Percentiles rank a stretch among this genome's conserved stretches.
Conservation (phyloP, 495 filamentous ascomycete genomes). For the Penicillium ucsense region DNA sequence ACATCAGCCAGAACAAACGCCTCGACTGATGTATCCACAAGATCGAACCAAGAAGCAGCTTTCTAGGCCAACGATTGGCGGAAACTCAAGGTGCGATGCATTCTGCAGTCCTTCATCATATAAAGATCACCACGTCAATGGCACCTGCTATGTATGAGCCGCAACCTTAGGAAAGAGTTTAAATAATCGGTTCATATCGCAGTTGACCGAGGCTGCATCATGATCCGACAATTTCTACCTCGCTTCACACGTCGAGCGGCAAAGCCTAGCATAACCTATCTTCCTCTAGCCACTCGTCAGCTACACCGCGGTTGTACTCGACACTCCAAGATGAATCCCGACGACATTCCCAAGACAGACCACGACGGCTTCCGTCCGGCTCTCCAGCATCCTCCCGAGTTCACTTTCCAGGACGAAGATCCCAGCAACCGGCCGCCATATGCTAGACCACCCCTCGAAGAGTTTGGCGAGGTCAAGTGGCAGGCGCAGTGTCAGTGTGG, state of each 20-base stretch:
- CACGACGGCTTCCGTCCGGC: not conserved
- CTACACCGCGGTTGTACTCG: not conserved
- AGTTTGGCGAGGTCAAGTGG: conserved; percentile 56
- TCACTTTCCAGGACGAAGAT: conserved; percentile 20
- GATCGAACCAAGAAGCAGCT: too few species aligned
- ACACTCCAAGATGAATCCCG: not conserved
- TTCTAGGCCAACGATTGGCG: too few species aligned
- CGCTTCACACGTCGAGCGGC: not conserved
- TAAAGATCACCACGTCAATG: too few species aligned
- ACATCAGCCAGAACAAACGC: too few species aligned
- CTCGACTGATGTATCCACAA: too few species aligned
- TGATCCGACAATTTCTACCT: not conserved
- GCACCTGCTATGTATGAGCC: too few species aligned
- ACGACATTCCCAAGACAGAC: too few species aligned
- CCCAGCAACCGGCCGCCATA: conserved; percentile 63
- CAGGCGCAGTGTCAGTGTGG: conserved; percentile 72
- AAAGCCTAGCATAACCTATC: not conserved
- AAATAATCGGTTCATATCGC: too few species aligned
- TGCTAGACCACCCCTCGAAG: conserved; percentile 37
- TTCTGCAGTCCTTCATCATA: too few species aligned
- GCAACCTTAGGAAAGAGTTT: too few species aligned
- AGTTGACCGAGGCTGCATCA: not conserved
- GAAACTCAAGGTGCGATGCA: too few species aligned
- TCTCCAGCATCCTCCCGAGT: conserved; percentile 1
- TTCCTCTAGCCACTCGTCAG: not conserved